Evolutionary conservation across 1,284 basidiomycete species (phyloP).

Genomic region (Trichosporon faecale): DNA sequence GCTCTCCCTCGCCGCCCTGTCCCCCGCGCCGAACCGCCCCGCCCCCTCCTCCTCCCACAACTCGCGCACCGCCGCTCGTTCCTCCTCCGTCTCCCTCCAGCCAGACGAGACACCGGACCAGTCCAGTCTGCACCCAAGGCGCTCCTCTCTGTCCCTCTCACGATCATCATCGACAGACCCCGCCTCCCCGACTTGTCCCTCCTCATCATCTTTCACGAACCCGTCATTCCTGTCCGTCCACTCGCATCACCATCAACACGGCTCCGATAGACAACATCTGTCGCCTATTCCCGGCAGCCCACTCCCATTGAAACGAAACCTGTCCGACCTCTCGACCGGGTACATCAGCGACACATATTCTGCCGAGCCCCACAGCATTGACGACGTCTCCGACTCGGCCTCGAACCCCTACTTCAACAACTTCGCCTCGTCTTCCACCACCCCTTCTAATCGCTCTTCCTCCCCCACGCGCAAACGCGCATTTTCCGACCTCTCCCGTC

Average conservation of each 20-base stretch:
- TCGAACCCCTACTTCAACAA: not conserved
- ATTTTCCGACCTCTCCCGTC: not conserved
- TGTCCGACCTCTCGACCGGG: not conserved
- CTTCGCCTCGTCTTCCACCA: not conserved
- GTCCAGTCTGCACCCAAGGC: not conserved
- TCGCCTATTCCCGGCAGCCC: not conserved
- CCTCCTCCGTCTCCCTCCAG: conserved; percentile 3
- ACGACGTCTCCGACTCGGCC: not conserved
- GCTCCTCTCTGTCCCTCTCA: not conserved
- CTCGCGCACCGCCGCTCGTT: not conserved
- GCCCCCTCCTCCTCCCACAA: not conserved
- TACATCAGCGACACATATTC: conserved; percentile 1
- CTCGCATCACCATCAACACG: not conserved
- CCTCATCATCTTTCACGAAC: not conserved
- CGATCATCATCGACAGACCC: not conserved
- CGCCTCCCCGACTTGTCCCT: not conserved
- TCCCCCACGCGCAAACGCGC: conserved; percentile 6
- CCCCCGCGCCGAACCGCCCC: not conserved
- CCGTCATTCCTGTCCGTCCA: not conserved
- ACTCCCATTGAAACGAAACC: not conserved
- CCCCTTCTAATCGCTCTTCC: no score
- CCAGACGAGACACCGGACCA: not conserved
- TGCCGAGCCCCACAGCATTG: not conserved
- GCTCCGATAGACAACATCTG: not conserved
- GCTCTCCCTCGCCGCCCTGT: not conserved